These are phyloP conservation scores for Trametes villosa DNA, from an alignment of 768 basidiomycete genomes.

Conservation along the genomic window DNA sequence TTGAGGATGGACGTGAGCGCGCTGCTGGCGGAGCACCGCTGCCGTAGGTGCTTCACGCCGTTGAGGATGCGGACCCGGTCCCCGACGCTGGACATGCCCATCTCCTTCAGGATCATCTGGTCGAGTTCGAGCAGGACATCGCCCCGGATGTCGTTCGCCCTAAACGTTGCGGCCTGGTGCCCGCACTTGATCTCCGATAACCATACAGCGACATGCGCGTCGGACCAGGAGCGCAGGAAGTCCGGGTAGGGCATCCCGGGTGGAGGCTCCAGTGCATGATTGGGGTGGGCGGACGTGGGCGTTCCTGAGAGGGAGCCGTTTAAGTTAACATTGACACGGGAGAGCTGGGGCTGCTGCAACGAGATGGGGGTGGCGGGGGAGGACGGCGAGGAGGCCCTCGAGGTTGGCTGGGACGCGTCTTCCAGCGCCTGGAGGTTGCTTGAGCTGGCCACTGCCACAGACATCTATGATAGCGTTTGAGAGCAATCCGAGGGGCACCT, in stretches of 20 bases:
- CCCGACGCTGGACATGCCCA: slow-evolving; percentile 88
- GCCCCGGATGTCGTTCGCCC: slow-evolving; percentile 87
- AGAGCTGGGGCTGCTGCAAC: slow-evolving; percentile 41
- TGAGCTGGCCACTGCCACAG: slow-evolving; percentile 31
- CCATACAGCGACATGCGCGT: slow-evolving; percentile 76
- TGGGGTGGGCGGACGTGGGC: slow-evolving; percentile 41
- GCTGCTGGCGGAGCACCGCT: slow-evolving; percentile 46
- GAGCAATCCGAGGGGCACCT: neutral
- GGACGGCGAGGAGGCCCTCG: slow-evolving; percentile 40
- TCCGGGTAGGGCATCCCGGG: slow-evolving; percentile 61
- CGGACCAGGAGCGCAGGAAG: slow-evolving; percentile 72
- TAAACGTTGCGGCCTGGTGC: slow-evolving; percentile 70
- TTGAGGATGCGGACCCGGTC: slow-evolving; percentile 87
- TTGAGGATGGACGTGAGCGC: slow-evolving; percentile 27
- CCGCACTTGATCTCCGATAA: slow-evolving; percentile 77
- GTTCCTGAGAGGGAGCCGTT: slow-evolving; percentile 45
- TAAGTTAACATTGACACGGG: slow-evolving; percentile 37
- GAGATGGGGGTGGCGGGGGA: slow-evolving; percentile 41
- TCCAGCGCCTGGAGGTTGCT: slow-evolving; percentile 37
- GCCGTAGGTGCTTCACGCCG: slow-evolving; percentile 80
- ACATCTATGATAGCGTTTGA: slow-evolving; percentile 23
- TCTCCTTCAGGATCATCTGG: slow-evolving; percentile 84
- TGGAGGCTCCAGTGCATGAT: slow-evolving; percentile 59
- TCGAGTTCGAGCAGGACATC: slow-evolving; percentile 92
- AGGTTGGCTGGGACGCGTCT: slow-evolving; percentile 41